Evolutionary conservation across 2,329 filamentous ascomycete species (phyloP).

Genomic region (Periconia macrospinosa): DNA sequence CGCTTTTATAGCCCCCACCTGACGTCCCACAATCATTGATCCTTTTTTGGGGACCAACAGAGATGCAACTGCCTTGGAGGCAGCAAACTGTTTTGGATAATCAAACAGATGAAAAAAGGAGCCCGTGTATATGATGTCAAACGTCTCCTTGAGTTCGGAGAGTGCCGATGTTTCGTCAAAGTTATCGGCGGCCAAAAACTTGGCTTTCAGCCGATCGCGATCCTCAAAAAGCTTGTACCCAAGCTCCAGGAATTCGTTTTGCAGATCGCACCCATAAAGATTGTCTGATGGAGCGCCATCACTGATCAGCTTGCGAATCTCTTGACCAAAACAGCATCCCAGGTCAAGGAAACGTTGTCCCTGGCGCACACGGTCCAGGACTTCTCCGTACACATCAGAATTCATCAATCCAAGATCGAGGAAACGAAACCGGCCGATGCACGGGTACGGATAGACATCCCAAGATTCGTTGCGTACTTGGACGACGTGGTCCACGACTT

Average conservation of each 20-base stretch:
- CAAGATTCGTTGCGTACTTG: conserved; percentile 29
- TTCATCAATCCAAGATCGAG: conserved; percentile 28
- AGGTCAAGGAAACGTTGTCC: conserved; percentile 43
- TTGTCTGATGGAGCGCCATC: conserved; percentile 45
- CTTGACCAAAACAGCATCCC: conserved; percentile 51
- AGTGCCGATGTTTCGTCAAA: conserved; percentile 38
- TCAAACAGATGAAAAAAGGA: conserved; percentile 48
- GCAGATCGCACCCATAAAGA: conserved; percentile 45
- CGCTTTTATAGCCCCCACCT: conserved; percentile 46
- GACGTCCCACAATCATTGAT: conserved; percentile 56
- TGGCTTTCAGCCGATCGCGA: conserved; percentile 45
- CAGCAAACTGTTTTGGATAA: conserved; percentile 35
- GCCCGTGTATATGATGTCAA: conserved; percentile 46
- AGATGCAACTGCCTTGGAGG: conserved; percentile 34
- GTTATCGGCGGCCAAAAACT: conserved; percentile 57
- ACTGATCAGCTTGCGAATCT: conserved; percentile 43
- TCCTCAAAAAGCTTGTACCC: conserved; percentile 49
- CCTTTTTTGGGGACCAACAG: conserved; percentile 44
- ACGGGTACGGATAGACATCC: conserved; percentile 33
- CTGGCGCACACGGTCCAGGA: conserved; percentile 26
- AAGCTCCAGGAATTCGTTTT: conserved; percentile 53
- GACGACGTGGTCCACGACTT: conserved; percentile 36
- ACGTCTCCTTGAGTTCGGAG: conserved; percentile 23
- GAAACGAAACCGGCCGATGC: conserved; percentile 37
- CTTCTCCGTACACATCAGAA: conserved; percentile 23